Conservation (phyloP, 345 rosid species). For the Rhodamnia argentea region DNA sequence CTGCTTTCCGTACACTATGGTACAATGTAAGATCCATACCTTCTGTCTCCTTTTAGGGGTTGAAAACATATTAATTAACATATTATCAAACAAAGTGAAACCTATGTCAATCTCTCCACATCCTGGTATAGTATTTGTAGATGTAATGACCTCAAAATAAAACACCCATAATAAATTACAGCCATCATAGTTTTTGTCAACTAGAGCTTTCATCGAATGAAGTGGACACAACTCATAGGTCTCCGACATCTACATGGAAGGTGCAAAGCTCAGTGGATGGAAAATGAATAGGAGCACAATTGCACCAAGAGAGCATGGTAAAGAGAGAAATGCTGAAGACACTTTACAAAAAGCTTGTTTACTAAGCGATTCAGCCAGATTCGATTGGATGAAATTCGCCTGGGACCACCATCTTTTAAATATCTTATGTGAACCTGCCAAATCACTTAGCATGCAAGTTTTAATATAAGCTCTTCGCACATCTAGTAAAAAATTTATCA, state of each 20-base stretch:
- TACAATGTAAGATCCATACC: background rate
- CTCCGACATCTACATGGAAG: background rate
- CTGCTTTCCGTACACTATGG: background rate
- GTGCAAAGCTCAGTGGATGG: background rate
- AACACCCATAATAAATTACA: background rate
- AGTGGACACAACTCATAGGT: background rate
- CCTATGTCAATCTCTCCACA: background rate
- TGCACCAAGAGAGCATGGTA: background rate
- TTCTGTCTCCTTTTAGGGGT: background rate
- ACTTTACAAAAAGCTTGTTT: background rate
- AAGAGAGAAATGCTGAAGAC: background rate
- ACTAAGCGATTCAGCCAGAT: background rate
- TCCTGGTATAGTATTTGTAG: background rate
- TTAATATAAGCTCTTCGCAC: background rate
- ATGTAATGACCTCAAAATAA: background rate
- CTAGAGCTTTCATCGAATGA: background rate
- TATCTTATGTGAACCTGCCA: background rate
- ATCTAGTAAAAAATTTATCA: background rate
- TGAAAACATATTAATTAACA: background rate
- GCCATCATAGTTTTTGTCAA: background rate
- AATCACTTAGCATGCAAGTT: background rate
- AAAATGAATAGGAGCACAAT: background rate
- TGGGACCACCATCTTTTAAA: background rate
- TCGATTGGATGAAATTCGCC: background rate
- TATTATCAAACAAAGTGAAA: background rate